phyloP scores from a whole-genome alignment of 2,329 filamentous ascomycete species.

The Sporothrix mexicana region DNA sequence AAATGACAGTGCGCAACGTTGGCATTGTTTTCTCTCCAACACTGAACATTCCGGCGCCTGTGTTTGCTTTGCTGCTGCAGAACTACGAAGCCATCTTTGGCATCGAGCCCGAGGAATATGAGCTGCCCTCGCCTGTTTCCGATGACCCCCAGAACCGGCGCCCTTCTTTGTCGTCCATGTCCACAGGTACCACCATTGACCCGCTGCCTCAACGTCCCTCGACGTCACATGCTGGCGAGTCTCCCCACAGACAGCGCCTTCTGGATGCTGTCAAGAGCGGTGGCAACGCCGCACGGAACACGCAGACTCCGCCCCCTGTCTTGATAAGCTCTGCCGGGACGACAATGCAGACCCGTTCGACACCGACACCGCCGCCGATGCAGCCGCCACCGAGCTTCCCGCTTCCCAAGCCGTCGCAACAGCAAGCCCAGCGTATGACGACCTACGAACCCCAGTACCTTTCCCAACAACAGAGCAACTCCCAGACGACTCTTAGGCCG shows the following conservation, averaged over 20 bases:
- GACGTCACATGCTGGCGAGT: slow-evolving; percentile 56
- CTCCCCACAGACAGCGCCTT: slow-evolving; percentile 58
- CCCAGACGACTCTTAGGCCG: slow-evolving; percentile 47
- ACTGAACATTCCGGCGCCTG: slow-evolving; percentile 90
- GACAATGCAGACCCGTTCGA: slow-evolving; percentile 41
- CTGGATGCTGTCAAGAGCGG: slow-evolving; percentile 48
- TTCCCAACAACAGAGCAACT: slow-evolving; percentile 45
- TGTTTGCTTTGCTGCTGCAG: slow-evolving; percentile 92
- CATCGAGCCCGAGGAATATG: slow-evolving; percentile 68
- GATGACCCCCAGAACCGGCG: slow-evolving; percentile 42
- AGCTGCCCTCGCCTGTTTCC: slow-evolving; percentile 56
- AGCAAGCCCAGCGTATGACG: slow-evolving; percentile 40
- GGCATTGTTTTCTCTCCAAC: slow-evolving; percentile 98
- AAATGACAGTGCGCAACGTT: slow-evolving; percentile 97
- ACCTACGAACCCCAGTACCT: slow-evolving; percentile 55
- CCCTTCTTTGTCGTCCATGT: slow-evolving; percentile 38
- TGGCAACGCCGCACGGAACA: slow-evolving; percentile 46
- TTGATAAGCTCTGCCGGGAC: slow-evolving; percentile 26
- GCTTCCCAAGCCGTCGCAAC: slow-evolving; percentile 32
- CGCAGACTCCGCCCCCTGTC: slow-evolving; percentile 59
- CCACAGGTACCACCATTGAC: slow-evolving; percentile 30
- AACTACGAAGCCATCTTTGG: slow-evolving; percentile 89
- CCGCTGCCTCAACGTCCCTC: slow-evolving; percentile 54
- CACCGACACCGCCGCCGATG: slow-evolving; percentile 53
- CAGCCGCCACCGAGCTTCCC: slow-evolving; percentile 31